Conservation (phyloP, 106 monocot species). For the Dendrobium huoshanense region DNA sequence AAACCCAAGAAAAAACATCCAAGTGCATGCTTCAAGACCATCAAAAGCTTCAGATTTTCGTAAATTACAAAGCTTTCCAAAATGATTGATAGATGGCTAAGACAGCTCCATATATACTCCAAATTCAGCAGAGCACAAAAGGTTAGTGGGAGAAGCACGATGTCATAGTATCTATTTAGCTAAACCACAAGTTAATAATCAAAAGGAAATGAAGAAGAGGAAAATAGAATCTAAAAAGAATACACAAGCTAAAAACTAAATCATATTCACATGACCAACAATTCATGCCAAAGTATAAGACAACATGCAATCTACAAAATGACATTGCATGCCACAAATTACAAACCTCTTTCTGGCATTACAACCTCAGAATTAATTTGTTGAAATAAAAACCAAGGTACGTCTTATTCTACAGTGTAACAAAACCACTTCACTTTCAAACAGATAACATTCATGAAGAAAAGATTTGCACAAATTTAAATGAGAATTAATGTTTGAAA, state of each 20-base stretch:
- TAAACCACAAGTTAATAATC: neutral
- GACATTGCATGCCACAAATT: no score
- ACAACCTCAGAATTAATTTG: neutral
- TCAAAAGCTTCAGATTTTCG: neutral
- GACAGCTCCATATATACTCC: neutral
- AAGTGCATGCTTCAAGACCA: neutral
- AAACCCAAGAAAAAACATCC: neutral
- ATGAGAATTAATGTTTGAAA: neutral
- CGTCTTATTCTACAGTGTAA: no score
- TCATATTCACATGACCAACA: neutral
- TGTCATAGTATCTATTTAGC: neutral
- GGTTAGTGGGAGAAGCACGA: neutral
- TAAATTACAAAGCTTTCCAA: no score
- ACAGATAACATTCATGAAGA: neutral
- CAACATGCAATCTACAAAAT: no score
- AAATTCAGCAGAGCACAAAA: neutral
- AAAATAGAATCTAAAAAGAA: neutral
- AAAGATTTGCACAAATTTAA: neutral
- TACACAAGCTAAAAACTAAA: neutral
- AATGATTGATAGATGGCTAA: no score
- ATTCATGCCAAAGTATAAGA: neutral
- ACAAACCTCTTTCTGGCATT: neutral
- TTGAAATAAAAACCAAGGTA: neutral
- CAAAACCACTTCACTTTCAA: no score
- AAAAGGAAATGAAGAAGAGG: neutral